A percentile compares a stretch with the other conserved stretches of the same genome.
Conservation (phyloP, 768 basidiomycete species). For the Hebeloma cylindrosporum region DNA sequence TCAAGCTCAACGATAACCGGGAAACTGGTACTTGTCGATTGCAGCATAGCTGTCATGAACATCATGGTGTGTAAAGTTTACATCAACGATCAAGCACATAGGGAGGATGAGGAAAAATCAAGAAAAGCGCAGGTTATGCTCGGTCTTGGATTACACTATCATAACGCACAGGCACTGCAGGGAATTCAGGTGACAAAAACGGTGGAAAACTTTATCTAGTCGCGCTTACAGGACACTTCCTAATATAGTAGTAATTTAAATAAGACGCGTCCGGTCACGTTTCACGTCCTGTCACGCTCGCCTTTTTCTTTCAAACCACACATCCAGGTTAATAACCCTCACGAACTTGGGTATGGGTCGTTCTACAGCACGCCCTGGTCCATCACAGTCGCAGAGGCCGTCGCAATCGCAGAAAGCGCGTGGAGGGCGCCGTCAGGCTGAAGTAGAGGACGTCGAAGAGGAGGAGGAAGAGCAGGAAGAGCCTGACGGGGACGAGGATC, state of each 20-base stretch:
- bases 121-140: conserved; percentile 4
- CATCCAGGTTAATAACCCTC: not conserved
- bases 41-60: conserved; percentile 10
- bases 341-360: conserved; percentile 31
- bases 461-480: conserved; percentile 27
- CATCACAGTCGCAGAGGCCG: conserved; percentile 40
- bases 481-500: conserved; percentile 31
- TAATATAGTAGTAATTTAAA: not conserved
- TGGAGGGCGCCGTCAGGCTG: conserved; percentile 20
- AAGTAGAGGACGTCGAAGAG: conserved; percentile 29
- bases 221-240: too few species aligned
- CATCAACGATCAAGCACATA: not conserved
- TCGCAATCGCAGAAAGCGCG: conserved; percentile 38
- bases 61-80: conserved; percentile 11
- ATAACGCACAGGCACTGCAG: not conserved
- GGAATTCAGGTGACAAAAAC: conserved; percentile 16
- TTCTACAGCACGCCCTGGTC: conserved; percentile 38
- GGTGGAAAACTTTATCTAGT: conserved; percentile 12
- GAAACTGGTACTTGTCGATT: conserved; percentile 2
- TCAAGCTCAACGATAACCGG: conserved; percentile 3
- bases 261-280: conserved; percentile 15
- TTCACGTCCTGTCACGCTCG: conserved; percentile 17
- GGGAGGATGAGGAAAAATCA: conserved; percentile 1
- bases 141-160: not conserved
- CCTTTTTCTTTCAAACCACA: conserved; percentile 9